phyloP scores from a whole-genome alignment of 1,139 yeast genomes.

The Blastobotrys illinoisensis region DNA sequence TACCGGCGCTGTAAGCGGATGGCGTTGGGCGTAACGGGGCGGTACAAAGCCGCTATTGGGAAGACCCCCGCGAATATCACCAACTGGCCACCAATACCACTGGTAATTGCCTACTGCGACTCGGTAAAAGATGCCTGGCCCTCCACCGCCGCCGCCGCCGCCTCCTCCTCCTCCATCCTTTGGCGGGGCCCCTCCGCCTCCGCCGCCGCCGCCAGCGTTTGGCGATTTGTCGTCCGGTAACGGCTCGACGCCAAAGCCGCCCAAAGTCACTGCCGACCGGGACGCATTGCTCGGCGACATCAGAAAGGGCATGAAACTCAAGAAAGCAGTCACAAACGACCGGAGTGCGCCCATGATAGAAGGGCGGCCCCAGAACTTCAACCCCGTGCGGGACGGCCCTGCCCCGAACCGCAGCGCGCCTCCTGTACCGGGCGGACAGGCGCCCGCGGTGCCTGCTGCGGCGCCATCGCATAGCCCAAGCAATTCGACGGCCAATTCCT shows the following conservation, averaged over 20 bases:
- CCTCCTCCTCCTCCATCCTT: slow-evolving; percentile 29
- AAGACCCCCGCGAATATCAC: not conserved
- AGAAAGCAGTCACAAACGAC: slow-evolving; percentile 73
- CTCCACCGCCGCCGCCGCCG: slow-evolving; percentile 28
- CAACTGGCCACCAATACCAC: too few species aligned
- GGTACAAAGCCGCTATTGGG: slow-evolving; percentile 1
- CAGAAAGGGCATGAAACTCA: slow-evolving; percentile 67
- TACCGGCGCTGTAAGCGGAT: too few species aligned
- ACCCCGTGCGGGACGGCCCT: slow-evolving; percentile 15
- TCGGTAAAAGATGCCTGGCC: slow-evolving; percentile 26
- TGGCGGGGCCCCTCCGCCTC: slow-evolving; percentile 29
- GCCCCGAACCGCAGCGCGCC: slow-evolving; percentile 36
- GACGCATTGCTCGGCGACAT: slow-evolving; percentile 86
- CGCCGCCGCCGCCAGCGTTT: slow-evolving; percentile 33
- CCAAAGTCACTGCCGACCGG: slow-evolving; percentile 33
- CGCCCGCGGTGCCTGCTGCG: slow-evolving; percentile 15
- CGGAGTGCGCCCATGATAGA: slow-evolving; percentile 52
- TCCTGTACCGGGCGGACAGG: slow-evolving; percentile 26
- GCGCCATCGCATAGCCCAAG: slow-evolving; percentile 11
- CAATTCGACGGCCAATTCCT: not conserved
- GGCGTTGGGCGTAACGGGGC: not conserved
- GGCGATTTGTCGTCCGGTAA: slow-evolving; percentile 24
- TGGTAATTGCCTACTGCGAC: too few species aligned
- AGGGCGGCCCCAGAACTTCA: slow-evolving; percentile 28
- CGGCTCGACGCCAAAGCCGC: slow-evolving; percentile 21